These are phyloP conservation scores for Scedosporium dehoogii DNA, from an alignment of 2,329 filamentous ascomycete genomes.

Conservation along the genomic window DNA sequence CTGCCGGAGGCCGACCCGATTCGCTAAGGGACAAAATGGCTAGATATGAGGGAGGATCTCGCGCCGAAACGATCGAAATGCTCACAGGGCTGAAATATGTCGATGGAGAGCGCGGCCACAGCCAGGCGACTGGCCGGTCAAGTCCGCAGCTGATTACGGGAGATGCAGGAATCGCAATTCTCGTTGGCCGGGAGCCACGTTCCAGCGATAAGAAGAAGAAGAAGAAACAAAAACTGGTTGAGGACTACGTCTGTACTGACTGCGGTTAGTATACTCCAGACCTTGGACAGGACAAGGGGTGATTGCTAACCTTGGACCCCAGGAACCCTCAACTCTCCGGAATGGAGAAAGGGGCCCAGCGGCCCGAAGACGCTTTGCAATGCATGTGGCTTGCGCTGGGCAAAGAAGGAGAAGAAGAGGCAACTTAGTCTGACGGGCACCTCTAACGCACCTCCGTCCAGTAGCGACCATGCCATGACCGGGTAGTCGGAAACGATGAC, in stretches of 20 bases:
- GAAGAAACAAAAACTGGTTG: conserved; percentile 70
- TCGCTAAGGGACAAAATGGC: conserved; percentile 80
- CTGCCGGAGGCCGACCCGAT: conserved; percentile 56
- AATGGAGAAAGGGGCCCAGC: conserved; percentile 90
- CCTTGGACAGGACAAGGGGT: not conserved
- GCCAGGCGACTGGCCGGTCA: conserved; percentile 60
- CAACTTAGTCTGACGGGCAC: not conserved
- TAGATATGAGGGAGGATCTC: conserved; percentile 63
- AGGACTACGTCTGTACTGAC: conserved; percentile 93
- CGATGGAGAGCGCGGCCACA: conserved; percentile 78
- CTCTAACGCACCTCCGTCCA: conserved; percentile 10
- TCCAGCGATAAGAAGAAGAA: conserved; percentile 77
- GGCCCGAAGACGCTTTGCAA: conserved; percentile 95
- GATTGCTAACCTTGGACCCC: not conserved
- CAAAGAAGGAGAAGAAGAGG: conserved; percentile 71
- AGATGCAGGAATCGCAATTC: conserved; percentile 61
- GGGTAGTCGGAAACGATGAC: not conserved
- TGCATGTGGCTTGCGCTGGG: conserved; percentile 73
- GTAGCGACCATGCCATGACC: conserved; percentile 2
- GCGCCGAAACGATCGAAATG: conserved; percentile 75
- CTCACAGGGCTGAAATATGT: conserved; percentile 80
- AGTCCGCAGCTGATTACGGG: conserved; percentile 55
- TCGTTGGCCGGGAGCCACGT: conserved; percentile 64
- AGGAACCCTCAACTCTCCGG: conserved; percentile 81
- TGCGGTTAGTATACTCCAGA: conserved; percentile 50